Conservation (phyloP, 495 filamentous ascomycete species). For the Penicillium cataractarum region DNA sequence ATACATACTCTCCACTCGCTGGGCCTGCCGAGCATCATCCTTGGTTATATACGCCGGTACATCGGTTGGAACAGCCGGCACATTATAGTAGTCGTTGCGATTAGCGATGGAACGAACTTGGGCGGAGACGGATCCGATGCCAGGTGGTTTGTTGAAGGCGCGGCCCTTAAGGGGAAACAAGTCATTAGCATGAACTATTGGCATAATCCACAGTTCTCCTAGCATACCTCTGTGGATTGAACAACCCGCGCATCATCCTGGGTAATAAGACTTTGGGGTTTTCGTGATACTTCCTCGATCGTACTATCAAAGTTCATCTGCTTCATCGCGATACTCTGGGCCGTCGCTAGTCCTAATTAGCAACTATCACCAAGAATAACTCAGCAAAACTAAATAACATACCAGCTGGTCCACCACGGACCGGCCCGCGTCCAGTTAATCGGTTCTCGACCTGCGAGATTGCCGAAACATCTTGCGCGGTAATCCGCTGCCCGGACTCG, state of each 20-base stretch:
- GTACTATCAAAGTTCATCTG: constrained; percentile 46
- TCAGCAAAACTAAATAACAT: constrained; percentile 22
- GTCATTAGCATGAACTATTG: not conserved
- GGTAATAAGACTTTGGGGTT: constrained; percentile 38
- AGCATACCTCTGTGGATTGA: constrained; percentile 34
- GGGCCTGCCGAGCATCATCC: constrained; percentile 39
- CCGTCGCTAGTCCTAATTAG: constrained; percentile 27
- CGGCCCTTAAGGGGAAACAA: constrained; percentile 27
- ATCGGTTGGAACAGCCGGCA: constrained; percentile 27
- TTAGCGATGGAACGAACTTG: constrained; percentile 43
- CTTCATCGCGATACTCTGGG: constrained; percentile 39
- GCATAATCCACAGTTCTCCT: no score
- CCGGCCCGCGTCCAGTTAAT: constrained; percentile 50
- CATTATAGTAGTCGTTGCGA: constrained; percentile 36
- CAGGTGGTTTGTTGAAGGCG: constrained; percentile 40
- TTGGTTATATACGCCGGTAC: constrained; percentile 38
- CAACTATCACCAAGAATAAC: not conserved
- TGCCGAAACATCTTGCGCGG: constrained; percentile 35
- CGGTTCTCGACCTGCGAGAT: constrained; percentile 43
- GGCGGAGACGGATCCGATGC: constrained; percentile 33
- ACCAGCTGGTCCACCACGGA: constrained; percentile 60
- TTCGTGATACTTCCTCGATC: constrained; percentile 36
- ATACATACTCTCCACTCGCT: constrained; percentile 34
- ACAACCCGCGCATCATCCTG: constrained; percentile 39
- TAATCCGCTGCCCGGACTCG: constrained; percentile 40